Conservation (phyloP, 441 rosid species). For the Biscutella laevigata region DNA sequence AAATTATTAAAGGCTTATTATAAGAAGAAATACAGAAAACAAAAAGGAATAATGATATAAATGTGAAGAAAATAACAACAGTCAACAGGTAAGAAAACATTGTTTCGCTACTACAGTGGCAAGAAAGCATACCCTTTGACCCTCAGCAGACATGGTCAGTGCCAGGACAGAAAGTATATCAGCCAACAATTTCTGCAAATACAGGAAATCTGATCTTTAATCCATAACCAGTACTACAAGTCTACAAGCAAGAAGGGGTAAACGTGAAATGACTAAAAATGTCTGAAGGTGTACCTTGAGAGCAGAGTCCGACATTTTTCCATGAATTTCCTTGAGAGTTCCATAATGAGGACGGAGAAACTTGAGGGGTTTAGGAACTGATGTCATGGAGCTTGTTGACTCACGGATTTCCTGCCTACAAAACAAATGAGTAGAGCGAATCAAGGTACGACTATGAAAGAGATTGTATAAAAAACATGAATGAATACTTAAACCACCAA, state of each 20-base stretch:
- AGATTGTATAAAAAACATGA: background rate
- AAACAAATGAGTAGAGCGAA: background rate
- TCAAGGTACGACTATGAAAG: background rate
- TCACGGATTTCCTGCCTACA: slow-evolving; percentile 78
- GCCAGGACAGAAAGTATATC: slow-evolving; percentile 95
- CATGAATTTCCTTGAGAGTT: slow-evolving; percentile 61
- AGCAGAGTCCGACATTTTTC: slow-evolving; percentile 54
- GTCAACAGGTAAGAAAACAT: background rate
- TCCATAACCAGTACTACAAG: background rate
- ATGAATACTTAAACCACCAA: no score
- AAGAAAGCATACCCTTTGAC: slow-evolving; percentile 68
- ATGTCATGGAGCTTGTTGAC: slow-evolving; percentile 92
- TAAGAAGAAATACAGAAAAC: background rate
- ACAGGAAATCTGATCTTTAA: slow-evolving; percentile 8
- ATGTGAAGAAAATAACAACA: background rate
- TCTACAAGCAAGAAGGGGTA: background rate
- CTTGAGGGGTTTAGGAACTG: slow-evolving; percentile 91
- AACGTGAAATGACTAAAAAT: slow-evolving; percentile 3
- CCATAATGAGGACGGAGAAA: slow-evolving; percentile 97
- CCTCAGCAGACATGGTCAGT: slow-evolving; percentile 94
- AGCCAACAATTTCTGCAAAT: slow-evolving; percentile 69
- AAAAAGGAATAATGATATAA: background rate
- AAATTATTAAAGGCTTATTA: background rate
- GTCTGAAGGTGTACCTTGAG: slow-evolving; percentile 46
- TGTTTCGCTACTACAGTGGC: background rate